These are phyloP conservation scores for Nakazawaea wyomingensis DNA, from an alignment of 805 yeast genomes.

Conservation along the genomic window DNA sequence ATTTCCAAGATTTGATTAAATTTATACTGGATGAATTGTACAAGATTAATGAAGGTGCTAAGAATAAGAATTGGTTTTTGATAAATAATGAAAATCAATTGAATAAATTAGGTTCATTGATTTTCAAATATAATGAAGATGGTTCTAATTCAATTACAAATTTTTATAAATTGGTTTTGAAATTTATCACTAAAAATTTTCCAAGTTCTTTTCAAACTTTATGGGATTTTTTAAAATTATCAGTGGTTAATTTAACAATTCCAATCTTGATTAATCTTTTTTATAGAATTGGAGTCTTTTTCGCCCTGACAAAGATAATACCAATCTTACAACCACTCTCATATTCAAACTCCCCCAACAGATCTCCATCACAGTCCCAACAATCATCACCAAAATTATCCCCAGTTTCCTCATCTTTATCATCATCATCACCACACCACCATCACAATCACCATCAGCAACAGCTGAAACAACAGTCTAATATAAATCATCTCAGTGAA, in stretches of 20 bases:
- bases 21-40: conserved; percentile 31
- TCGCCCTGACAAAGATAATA: conserved; percentile 88
- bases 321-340: conserved; percentile 42
- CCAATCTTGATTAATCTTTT: conserved; percentile 78
- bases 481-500: not conserved
- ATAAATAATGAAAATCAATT: conserved; percentile 8
- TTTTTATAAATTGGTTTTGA: conserved; percentile 16
- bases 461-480: not conserved
- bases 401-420: conserved; percentile 1
- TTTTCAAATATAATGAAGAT: conserved; percentile 3
- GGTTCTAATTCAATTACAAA: conserved; percentile 13
- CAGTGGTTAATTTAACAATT: conserved; percentile 65
- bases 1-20: conserved; percentile 27
- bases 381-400: conserved; percentile 12
- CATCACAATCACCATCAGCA: too few relatives aligned
- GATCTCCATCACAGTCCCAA: conserved; percentile 9
- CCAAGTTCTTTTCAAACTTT: conserved; percentile 49
- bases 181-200: conserved; percentile 46
- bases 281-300: conserved; percentile 78
- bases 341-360: conserved; percentile 4
- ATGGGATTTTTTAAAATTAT: conserved; percentile 47
- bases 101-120: conserved; percentile 2
- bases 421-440: not conserved
- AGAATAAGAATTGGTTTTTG: conserved; percentile 18
- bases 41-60: conserved; percentile 28